phyloP scores from a whole-genome alignment of 192 early-diverging fungal genomes.

The Kickxella alabastrina region DNA sequence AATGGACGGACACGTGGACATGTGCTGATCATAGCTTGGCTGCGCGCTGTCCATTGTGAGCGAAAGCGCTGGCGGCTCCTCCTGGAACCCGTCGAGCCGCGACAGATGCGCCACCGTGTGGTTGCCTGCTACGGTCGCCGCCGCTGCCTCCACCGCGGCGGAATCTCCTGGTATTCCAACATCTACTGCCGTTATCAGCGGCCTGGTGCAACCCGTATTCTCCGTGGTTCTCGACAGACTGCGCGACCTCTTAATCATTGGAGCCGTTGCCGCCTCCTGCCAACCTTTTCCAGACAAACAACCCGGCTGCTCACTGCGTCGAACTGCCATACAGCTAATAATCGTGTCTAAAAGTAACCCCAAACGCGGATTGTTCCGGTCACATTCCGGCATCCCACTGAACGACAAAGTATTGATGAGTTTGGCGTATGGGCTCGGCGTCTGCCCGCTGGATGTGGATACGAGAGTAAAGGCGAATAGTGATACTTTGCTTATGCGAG shows the following conservation, averaged over 20 bases:
- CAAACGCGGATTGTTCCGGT: slow-evolving; percentile 43
- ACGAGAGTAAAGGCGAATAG: slow-evolving; percentile 24
- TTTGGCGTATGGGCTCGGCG: slow-evolving; percentile 20
- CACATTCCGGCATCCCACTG: slow-evolving; percentile 33
- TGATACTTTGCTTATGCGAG: slow-evolving; percentile 36
- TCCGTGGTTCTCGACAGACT: slow-evolving; percentile 36
- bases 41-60: too few relatives aligned
- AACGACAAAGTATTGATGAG: slow-evolving; percentile 39
- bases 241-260: slow-evolving; percentile 25
- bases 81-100: too few relatives aligned
- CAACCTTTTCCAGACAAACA: background rate
- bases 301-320: background rate
- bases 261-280: background rate
- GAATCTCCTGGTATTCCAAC: too few relatives aligned
- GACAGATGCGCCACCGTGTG: too few relatives aligned
- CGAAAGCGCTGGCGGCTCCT: too few relatives aligned
- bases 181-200: too few relatives aligned
- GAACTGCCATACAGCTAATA: slow-evolving; percentile 29
- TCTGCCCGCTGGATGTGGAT: slow-evolving; percentile 6
- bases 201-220: too few relatives aligned
- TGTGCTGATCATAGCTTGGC: background rate
- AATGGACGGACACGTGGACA: background rate
- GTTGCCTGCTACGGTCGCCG: too few relatives aligned
- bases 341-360: slow-evolving; percentile 38
- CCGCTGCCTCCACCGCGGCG: too few relatives aligned